Evolutionary conservation across 495 filamentous ascomycete species (phyloP).

Genomic region (Lasiosphaeria ovina): DNA sequence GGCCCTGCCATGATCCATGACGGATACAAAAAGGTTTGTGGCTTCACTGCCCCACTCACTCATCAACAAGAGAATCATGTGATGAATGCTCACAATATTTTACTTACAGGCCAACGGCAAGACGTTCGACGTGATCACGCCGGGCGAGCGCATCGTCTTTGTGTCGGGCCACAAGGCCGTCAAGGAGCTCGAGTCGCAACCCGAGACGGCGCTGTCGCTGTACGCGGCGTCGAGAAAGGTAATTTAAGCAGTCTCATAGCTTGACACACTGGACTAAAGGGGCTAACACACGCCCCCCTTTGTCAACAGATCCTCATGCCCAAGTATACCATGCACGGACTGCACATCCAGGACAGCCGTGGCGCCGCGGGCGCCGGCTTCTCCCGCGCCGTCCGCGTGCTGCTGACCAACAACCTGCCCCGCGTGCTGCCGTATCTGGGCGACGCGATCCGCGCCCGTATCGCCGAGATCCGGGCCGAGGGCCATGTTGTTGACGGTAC

Average conservation of each 20-base stretch:
- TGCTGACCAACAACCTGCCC: conserved; percentile 28
- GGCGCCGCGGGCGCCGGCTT: conserved; percentile 27
- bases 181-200: not conserved
- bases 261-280: not conserved
- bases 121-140: not conserved
- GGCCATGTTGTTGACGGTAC: conserved; percentile 15
- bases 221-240: not conserved
- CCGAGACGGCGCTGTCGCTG: not conserved
- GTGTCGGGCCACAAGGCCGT: not conserved
- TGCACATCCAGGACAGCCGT: conserved; percentile 19
- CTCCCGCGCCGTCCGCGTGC: conserved; percentile 27
- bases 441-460: not conserved
- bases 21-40: no score
- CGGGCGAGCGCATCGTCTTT: not conserved
- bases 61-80: no score
- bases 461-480: conserved; percentile 5
- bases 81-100: no score
- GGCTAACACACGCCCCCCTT: not conserved
- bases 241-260: not conserved
- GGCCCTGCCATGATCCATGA: no score
- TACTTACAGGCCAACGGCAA: not conserved
- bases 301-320: conserved; percentile 5
- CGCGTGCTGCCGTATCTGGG: conserved; percentile 16
- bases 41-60: no score
- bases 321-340: conserved; percentile 5